Conservation (phyloP, 495 filamentous ascomycete genomes). For the Chaetomium tenue region DNA sequence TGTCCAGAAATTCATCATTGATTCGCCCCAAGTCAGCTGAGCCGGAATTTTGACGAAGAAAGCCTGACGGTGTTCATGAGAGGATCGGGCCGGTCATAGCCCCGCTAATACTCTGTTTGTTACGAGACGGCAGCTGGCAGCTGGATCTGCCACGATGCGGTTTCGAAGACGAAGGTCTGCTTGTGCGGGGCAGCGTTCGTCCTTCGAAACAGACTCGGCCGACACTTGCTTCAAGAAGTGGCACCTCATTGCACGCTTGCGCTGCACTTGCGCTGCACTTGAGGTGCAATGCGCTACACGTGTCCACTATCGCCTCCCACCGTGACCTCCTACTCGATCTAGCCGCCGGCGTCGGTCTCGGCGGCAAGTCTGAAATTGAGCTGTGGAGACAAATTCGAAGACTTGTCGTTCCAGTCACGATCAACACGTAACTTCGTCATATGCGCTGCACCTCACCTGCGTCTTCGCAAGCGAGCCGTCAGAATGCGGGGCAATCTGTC, state of each 20-base stretch:
- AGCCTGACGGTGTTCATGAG: not conserved
- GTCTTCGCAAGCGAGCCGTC: conserved; percentile 13
- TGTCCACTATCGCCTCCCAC: not conserved
- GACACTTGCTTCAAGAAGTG: no score
- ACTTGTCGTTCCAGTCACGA: conserved; percentile 17
- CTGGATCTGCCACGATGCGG: not conserved
- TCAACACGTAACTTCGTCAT: conserved; percentile 24
- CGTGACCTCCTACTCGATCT: conserved; percentile 10
- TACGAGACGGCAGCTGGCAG: not conserved
- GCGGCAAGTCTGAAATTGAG: not conserved
- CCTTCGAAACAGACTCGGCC: no score
- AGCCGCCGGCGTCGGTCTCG: not conserved
- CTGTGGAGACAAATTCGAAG: conserved; percentile 8
- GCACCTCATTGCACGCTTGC: no score
- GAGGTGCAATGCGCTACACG: not conserved
- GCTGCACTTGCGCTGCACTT: not conserved
- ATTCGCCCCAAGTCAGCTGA: no score
- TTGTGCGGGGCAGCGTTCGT: no score
- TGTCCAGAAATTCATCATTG: no score
- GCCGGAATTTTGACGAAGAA: not conserved
- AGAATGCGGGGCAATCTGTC: conserved; percentile 13
- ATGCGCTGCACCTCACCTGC: conserved; percentile 12
- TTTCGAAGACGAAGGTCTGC: not conserved
- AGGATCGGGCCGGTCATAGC: not conserved
- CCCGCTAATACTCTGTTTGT: not conserved